These are phyloP conservation scores for Solanum ahanhuiri DNA, from an alignment of 257 asterid genomes.

Conservation along the genomic window DNA sequence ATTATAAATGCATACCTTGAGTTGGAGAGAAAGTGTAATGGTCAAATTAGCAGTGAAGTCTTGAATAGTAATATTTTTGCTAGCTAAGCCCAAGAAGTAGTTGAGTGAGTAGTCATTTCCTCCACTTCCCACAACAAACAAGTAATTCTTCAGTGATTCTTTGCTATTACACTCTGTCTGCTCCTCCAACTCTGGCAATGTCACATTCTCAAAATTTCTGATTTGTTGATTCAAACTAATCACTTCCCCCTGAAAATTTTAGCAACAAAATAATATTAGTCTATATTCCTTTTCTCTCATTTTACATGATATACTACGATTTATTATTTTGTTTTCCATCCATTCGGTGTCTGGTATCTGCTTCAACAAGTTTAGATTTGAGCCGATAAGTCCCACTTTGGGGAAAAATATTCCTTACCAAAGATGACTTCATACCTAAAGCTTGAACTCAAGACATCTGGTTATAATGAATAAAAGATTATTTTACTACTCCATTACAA, in stretches of 20 bases:
- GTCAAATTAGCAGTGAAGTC: constrained; percentile 48
- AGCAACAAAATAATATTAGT: background rate
- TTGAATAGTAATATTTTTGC: constrained; percentile 28
- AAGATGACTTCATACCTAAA: background rate
- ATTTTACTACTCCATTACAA: background rate
- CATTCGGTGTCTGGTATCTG: background rate
- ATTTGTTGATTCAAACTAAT: constrained; percentile 45
- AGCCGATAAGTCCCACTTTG: background rate
- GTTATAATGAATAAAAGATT: background rate
- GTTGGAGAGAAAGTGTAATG: constrained; percentile 31
- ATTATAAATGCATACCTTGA: constrained; percentile 27
- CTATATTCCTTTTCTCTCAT: background rate
- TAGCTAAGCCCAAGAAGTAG: constrained; percentile 34
- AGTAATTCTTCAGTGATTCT: constrained; percentile 12
- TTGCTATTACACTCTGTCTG: constrained; percentile 13
- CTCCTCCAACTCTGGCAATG: constrained; percentile 39
- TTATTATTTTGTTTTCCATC: too few species aligned
- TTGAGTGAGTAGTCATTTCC: constrained; percentile 70
- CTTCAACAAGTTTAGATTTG: too few species aligned
- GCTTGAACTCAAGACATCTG: background rate
- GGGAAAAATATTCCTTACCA: rapidly evolving
- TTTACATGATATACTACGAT: background rate
- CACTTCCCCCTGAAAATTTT: constrained; percentile 38
- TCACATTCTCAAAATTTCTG: constrained; percentile 44
- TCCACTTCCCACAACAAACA: constrained; percentile 66